Evolutionary conservation across 78 protist species (phyloP), one percentile per base, ranked within the genome.

Genomic region (Mantamonas sphyraenae): DNA sequence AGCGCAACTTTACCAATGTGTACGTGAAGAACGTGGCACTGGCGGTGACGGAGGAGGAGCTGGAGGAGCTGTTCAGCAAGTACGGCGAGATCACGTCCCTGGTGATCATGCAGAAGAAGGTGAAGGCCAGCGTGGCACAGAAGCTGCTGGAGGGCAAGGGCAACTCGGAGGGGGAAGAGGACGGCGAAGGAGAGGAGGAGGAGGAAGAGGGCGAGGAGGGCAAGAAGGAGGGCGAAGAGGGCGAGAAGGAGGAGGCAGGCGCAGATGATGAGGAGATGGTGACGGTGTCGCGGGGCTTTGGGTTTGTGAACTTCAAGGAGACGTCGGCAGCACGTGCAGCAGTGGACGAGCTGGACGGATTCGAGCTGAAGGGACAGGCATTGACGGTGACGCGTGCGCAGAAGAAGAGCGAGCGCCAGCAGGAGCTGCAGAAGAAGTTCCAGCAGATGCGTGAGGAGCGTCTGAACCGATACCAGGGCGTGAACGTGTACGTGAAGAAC

Each of bases 401-500:
- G 83, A 89, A 89, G 86, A 79, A 77, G 68, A 28, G 51, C 33
- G 97, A 95, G 79, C 92, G 99, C 59, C 82, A 75, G 42, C 77
- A 56, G 17, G 86, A 82, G 76, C 86, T 92, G 12, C 53, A 47
- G 62, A 73, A 64, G 47, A 47, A 71, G 74, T 80, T 70, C 69
- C 97, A 92, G 57, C n/a, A 16, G 74, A 55, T 26, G 73, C 35
- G 55, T 60, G 2, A 22, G 50, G 91, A 81, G 62, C 74, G 65
- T 47, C 35, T 60, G 34, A 14, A 64, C 68, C 79, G 90, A 82
- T 81, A 79, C 74, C 82, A 73, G 66, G 86, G 89, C 59, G 73
- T 70, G 83, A 97, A 97, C 86, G 81, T 95, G 53, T 97, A 94
- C 92, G 76, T 97, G 74, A 94, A 95, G 88, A 90, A 93, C 85